Percentiles rank a stretch among this genome's conserved stretches.
Evolutionary conservation across 257 asterid genomes (phyloP).

Genomic region (Solanum phureja): DNA sequence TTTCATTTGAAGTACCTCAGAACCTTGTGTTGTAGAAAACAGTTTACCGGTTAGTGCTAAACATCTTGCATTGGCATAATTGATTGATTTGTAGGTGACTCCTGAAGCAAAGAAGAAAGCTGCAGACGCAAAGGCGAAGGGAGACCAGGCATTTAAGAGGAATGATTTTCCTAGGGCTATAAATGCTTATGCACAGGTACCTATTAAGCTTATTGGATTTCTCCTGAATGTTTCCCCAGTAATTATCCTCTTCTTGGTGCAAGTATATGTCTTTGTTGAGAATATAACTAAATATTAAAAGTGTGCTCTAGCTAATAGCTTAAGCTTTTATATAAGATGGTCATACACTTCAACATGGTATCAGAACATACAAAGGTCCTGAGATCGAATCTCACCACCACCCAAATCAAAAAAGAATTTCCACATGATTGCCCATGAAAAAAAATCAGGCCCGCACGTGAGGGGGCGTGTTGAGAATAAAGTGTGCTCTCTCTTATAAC

Average conservation of each 20-base stretch:
- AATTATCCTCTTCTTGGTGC: not conserved
- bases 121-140: conserved; percentile 83
- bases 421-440: no score
- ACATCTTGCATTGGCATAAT: not conserved
- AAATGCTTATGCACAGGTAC: conserved; percentile 88
- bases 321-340: no score
- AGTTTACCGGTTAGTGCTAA: not conserved
- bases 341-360: no score
- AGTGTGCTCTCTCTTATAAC: no score
- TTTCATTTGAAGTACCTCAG: not conserved
- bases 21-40: not conserved
- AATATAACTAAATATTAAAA: no score
- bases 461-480: no score
- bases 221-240: not conserved
- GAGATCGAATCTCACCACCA: no score
- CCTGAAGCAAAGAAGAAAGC: conserved; percentile 76
- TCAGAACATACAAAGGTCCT: no score
- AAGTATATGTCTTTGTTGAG: not conserved
- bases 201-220: not conserved
- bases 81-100: conserved; percentile 39
- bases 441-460: no score
- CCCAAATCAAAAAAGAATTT: no score
- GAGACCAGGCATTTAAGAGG: conserved; percentile 66
- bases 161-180: conserved; percentile 54
- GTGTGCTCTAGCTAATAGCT: no score